These are phyloP conservation scores for Calonectria montana DNA, from an alignment of 2,329 filamentous ascomycete species.

Conservation along the genomic window DNA sequence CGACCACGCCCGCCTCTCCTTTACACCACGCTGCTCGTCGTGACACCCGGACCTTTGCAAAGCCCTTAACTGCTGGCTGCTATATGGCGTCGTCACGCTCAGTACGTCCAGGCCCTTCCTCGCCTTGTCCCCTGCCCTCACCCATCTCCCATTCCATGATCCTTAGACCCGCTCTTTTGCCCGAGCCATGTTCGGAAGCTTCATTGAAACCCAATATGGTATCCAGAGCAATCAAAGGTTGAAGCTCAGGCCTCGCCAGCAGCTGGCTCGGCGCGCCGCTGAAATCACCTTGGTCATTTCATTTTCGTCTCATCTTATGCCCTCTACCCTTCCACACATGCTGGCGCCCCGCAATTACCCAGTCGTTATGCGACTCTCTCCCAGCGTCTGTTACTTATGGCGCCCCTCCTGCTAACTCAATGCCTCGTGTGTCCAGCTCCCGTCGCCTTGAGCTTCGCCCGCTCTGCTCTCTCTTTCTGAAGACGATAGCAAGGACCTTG, in stretches of 20 bases:
- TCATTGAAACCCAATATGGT: slow-evolving; percentile 15
- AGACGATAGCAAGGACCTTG: slow-evolving; percentile 12
- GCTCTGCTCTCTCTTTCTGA: slow-evolving; percentile 40
- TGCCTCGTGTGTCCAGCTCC: slow-evolving; percentile 36
- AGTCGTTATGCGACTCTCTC: slow-evolving; percentile 13
- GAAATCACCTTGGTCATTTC: slow-evolving; percentile 12
- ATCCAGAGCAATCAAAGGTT: slow-evolving; percentile 22
- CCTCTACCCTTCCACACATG: not conserved
- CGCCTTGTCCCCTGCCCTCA: slow-evolving; percentile 13
- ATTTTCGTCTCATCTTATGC: slow-evolving; percentile 3
- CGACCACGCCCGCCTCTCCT: slow-evolving; percentile 3
- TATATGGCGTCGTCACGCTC: slow-evolving; percentile 26
- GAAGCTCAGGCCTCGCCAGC: slow-evolving; percentile 1
- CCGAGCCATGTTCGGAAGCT: slow-evolving; percentile 15
- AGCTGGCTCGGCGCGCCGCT: slow-evolving; percentile 13
- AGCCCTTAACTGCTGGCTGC: slow-evolving; percentile 6
- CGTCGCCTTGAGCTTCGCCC: slow-evolving; percentile 41
- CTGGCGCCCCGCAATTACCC: slow-evolving; percentile 1
- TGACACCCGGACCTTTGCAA: not conserved
- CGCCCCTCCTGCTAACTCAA: slow-evolving; percentile 39
- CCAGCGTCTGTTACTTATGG: slow-evolving; percentile 12
- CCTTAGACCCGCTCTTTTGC: slow-evolving; percentile 16
- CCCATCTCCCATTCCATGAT: slow-evolving; percentile 18
- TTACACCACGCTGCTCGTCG: not conserved
- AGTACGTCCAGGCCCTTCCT: slow-evolving; percentile 19